These are phyloP conservation scores for Diaporthe amygdali DNA, from an alignment of 2,329 filamentous ascomycete genomes.

Conservation along the genomic window DNA sequence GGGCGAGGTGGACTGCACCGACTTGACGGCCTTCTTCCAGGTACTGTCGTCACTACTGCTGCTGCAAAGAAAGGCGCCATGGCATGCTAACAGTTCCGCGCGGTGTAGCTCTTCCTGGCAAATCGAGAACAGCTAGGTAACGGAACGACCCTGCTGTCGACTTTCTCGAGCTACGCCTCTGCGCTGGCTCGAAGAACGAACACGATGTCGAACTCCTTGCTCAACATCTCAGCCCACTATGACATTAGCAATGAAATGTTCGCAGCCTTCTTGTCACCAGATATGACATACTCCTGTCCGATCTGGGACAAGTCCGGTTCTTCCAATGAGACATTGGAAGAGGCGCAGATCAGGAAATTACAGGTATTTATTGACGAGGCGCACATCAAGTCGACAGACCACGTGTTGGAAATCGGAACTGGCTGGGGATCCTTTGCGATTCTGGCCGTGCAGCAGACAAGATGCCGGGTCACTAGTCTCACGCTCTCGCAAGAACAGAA, in stretches of 20 bases:
- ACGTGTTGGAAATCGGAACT: slow-evolving; percentile 77
- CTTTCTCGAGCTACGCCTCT: slow-evolving; percentile 61
- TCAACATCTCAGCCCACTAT: slow-evolving; percentile 76
- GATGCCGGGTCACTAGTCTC: slow-evolving; percentile 71
- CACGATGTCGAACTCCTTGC: slow-evolving; percentile 60
- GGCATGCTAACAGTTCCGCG: background rate
- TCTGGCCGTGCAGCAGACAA: slow-evolving; percentile 67
- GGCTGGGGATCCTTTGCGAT: slow-evolving; percentile 80
- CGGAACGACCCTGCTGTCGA: slow-evolving; percentile 66
- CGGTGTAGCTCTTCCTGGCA: slow-evolving; percentile 67
- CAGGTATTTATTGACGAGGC: slow-evolving; percentile 69
- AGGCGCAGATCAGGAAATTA: slow-evolving; percentile 72
- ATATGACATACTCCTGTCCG: slow-evolving; percentile 79
- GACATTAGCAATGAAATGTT: slow-evolving; percentile 81
- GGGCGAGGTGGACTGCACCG: slow-evolving; percentile 69
- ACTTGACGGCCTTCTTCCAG: slow-evolving; percentile 72
- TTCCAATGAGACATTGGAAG: slow-evolving; percentile 62
- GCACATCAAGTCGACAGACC: slow-evolving; percentile 66
- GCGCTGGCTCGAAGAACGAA: slow-evolving; percentile 63
- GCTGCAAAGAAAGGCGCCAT: background rate
- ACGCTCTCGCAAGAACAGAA: slow-evolving; percentile 75
- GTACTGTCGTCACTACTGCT: slow-evolving; percentile 40
- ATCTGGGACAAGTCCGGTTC: slow-evolving; percentile 60
- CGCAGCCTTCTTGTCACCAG: slow-evolving; percentile 72
- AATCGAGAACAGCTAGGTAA: slow-evolving; percentile 70